phyloP scores from a whole-genome alignment of 306 rosid species.

The Cotoneaster glaucophyllus region DNA sequence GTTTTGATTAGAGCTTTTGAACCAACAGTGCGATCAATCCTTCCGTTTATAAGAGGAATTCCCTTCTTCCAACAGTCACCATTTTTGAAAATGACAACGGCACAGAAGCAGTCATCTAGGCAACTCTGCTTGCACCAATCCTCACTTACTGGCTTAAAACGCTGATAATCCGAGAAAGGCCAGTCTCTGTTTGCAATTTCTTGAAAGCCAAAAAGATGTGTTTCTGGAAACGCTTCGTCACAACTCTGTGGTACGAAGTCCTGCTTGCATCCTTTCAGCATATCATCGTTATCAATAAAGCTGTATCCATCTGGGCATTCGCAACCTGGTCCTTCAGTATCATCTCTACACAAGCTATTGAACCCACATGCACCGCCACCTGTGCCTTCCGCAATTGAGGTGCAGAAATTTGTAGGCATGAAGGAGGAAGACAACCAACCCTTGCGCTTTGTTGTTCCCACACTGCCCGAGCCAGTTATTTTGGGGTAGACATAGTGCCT shows the following conservation, averaged over 20 bases:
- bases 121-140: slow-evolving; percentile 31
- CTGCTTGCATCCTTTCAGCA: slow-evolving; percentile 30
- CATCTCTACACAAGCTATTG: slow-evolving; percentile 21
- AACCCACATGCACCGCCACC: neutral
- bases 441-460: no score
- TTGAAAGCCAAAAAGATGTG: slow-evolving; percentile 10
- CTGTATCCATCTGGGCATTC: slow-evolving; percentile 19
- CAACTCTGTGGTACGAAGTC: slow-evolving; percentile 35
- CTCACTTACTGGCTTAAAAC: neutral
- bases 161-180: slow-evolving; percentile 4
- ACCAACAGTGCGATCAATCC: neutral
- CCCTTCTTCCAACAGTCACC: slow-evolving; percentile 11
- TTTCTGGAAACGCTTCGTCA: slow-evolving; percentile 9
- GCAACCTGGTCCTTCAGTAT: slow-evolving; percentile 13
- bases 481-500: neutral
- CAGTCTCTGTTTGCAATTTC: neutral
- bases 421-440: neutral
- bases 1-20: slow-evolving; percentile 10
- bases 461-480: neutral
- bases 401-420: neutral
- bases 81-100: slow-evolving; percentile 1
- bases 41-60: slow-evolving; percentile 16
- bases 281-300: slow-evolving; percentile 29
- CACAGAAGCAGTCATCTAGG: slow-evolving; percentile 44
- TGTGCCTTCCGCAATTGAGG: neutral